Conservation (phyloP, 768 basidiomycete species). For the Pseudohyphozyma bogoriensis region DNA sequence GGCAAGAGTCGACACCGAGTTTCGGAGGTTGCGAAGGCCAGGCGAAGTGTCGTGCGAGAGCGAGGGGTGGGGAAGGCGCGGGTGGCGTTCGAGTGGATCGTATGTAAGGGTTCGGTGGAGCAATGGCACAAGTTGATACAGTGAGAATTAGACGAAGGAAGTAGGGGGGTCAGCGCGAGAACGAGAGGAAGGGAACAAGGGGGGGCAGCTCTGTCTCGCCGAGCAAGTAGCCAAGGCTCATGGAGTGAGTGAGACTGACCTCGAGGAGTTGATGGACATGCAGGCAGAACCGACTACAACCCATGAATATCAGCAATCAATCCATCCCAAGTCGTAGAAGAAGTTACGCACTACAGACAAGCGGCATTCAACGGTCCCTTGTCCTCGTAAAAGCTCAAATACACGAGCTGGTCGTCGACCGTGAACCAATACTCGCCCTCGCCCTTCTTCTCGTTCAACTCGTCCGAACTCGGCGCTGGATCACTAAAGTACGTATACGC, state of each 20-base stretch:
- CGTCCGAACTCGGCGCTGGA: constrained; percentile 14
- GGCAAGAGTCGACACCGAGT: too few species aligned
- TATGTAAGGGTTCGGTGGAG: too few species aligned
- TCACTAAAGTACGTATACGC: constrained; percentile 22
- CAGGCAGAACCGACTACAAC: constrained; percentile 54
- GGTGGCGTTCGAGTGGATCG: neutral
- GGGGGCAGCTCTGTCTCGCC: too few species aligned
- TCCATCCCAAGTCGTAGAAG: neutral
- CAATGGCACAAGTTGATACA: too few species aligned
- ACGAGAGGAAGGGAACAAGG: too few species aligned
- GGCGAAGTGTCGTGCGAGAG: neutral
- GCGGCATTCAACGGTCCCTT: constrained; percentile 57
- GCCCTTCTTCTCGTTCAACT: constrained; percentile 1
- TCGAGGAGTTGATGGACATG: constrained; percentile 80
- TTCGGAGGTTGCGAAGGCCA: neutral
- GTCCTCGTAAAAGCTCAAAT: constrained; percentile 88
- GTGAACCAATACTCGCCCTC: constrained; percentile 74
- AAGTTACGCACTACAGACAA: constrained; percentile 29
- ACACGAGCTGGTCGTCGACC: constrained; percentile 81
- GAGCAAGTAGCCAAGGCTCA: too few species aligned
- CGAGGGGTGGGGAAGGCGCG: neutral
- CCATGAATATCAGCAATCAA: too few species aligned
- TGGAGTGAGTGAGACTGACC: constrained; percentile 41
- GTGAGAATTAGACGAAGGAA: too few species aligned
- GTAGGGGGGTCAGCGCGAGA: too few species aligned